Base-by-base conservation (phyloP, 2,329 filamentous ascomycete species). In the Lachnellula subtilissima region DNA sequence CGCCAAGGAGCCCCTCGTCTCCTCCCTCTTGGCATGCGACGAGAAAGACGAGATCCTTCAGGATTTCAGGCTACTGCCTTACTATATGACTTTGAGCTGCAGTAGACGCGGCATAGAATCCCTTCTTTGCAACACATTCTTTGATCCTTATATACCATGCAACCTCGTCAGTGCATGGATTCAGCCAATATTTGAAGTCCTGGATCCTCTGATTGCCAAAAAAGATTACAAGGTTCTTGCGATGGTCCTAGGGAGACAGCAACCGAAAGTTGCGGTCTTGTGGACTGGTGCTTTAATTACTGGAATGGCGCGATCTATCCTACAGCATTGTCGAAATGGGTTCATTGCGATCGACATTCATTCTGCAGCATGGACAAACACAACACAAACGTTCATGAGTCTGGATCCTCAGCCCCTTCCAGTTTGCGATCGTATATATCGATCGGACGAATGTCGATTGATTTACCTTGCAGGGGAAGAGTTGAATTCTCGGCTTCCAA, bases 41-140 rank as follows among this genome's bases (percentile, higher is more conserved):
- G 15, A 42, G 22, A 49, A 43, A 49, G 52, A 47, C 1, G 23
- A 36, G 36, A 47, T 49, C 14, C 37, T 43, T 36, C 17, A 35
- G 8, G 52, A 54, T 23, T 43, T 43, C 23, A 37, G 22, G 25
- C 39, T 56, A 17, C 47, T 57, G 14, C 46, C 43, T 46, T 57
- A 57, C 46, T 57, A 57, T 50, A 57, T 57, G 50, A 57, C 55
- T n/a, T 53, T 57, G 39, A 57, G 55, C 35, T 57, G 50, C n/a
- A 53, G 46, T 50, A 53, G 22, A 23, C 46, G 50, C 35, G 50
- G 46, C 22, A 50, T 57, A 47, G 17, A 57, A 28, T 22, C 46
- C 15, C 55, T 57, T 48, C 47, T 54, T 39, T 54, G 39, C 47
- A 50, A 50, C 53, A 45, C 53, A 37, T 57, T 50, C 19, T 57